Percentiles rank a stretch among this genome's conserved stretches.
phyloP scores from a whole-genome alignment of 106 monocot species.

The Dioscorea dumetorum region DNA sequence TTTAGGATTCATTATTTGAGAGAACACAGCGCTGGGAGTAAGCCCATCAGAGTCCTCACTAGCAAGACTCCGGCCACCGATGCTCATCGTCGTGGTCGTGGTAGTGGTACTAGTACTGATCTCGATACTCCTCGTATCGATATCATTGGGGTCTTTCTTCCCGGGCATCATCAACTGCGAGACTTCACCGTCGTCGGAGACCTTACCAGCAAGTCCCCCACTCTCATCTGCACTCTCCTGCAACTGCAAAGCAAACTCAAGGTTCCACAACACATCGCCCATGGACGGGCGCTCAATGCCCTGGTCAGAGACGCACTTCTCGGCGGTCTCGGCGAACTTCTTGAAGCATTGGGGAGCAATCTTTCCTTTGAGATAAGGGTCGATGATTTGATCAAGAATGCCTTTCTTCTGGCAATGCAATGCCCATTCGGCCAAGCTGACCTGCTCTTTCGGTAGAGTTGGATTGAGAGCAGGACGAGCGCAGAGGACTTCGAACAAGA shows the following conservation, averaged over 20 bases:
- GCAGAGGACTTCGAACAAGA: constrained; percentile 74
- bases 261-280: constrained; percentile 86
- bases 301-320: constrained; percentile 62
- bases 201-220: constrained; percentile 13
- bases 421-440: constrained; percentile 75
- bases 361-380: constrained; percentile 51
- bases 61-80: constrained; percentile 30
- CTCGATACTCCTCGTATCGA: constrained; percentile 4
- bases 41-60: constrained; percentile 39
- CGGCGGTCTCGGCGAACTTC: constrained; percentile 73
- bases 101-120: constrained; percentile 30
- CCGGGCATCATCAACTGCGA: constrained; percentile 1
- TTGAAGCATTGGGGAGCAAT: constrained; percentile 53
- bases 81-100: constrained; percentile 38
- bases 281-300: constrained; percentile 65
- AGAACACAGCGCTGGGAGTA: constrained; percentile 65
- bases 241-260: constrained; percentile 77
- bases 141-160: constrained; percentile 22
- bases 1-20: constrained; percentile 64
- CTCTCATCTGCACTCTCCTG: constrained; percentile 43
- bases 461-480: constrained; percentile 51
- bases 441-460: constrained; percentile 56
- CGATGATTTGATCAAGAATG: constrained; percentile 54
- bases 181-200: constrained; percentile 8
- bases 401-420: constrained; percentile 67